Base-by-base conservation (phyloP, 495 filamentous ascomycete species). In the Podospora pseudocomata region DNA sequence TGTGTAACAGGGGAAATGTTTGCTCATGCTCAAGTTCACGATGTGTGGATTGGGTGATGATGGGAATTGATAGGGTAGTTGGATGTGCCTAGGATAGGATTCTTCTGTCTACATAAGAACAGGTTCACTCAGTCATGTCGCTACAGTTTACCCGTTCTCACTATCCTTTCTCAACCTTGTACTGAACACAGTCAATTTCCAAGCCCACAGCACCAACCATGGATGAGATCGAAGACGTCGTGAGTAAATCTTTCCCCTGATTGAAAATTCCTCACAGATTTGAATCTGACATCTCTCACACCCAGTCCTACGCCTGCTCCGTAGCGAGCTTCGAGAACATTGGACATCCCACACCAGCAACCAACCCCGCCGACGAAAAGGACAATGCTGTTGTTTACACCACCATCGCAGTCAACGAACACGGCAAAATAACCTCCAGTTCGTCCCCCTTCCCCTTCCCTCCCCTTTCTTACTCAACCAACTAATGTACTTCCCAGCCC, bases 371-470 rank as follows among this genome's bases (percentile, higher is more conserved):
- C 23, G 23, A 23, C 1, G 54, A 18, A 57, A 18, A 18, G 5
- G 54, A 57, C 74, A 70, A 34, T 71, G 72, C 61, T 68, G 67
- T 57, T 44, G 59, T 49, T 59, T 28, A 16, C 75, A 73, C 34
- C 34, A 39, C 34, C 11, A 39, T 39, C 7, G 70, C 65, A 15
- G 49, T 76, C 20, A 61, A 74, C 20, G 76, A 80, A 44, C 55
- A 76, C 77, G 23, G 18, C 27, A 30, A 16, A n/a, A n/a, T n/a
- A 18, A 26, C 15, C 28, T 11, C 5, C 30, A 34, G 32, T 28
- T 63, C 27, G n/a, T 23, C 23, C 23, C 23, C 23, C 23, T 63
- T 19, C 30, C 9, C 32, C 32, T 44, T 15, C 27, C 16, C 23
- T 30, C n/a, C 13, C 30, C 18, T 39, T 6, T 18, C 11, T 30